Evolutionary conservation across 2,329 filamentous ascomycete genomes (phyloP).

Genomic region (Microsporum ferrugineum): DNA sequence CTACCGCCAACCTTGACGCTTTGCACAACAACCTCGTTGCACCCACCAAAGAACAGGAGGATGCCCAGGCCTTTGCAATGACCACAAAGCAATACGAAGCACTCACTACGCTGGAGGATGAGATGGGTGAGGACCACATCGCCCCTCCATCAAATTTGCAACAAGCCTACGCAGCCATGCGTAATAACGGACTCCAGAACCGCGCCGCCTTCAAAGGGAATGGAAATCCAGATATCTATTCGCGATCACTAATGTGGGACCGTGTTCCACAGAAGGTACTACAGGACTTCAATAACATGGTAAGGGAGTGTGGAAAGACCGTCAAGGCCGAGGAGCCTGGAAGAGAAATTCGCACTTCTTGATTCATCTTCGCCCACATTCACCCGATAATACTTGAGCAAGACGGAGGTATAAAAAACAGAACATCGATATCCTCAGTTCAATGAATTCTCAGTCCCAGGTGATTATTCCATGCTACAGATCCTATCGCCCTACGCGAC

Average conservation of each 20-base stretch:
- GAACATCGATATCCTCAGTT: background rate
- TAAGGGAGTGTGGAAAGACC: conserved; percentile 52
- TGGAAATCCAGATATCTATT: conserved; percentile 72
- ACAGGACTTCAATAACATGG: conserved; percentile 81
- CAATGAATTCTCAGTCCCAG: background rate
- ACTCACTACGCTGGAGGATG: conserved; percentile 57
- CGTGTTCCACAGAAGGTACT: conserved; percentile 88
- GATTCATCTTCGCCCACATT: background rate
- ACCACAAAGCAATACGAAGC: conserved; percentile 81
- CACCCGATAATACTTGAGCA: background rate
- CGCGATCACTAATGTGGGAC: conserved; percentile 84
- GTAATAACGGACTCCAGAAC: conserved; percentile 55
- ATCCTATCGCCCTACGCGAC: background rate
- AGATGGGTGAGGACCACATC: conserved; percentile 25
- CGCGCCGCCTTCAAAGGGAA: conserved; percentile 35
- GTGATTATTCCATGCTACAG: background rate
- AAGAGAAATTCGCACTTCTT: conserved; percentile 11
- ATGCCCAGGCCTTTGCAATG: conserved; percentile 77
- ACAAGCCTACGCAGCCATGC: conserved; percentile 67
- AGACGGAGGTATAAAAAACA: background rate
- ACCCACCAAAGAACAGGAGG: conserved; percentile 72
- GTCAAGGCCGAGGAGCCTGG: conserved; percentile 24
- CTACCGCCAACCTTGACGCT: conserved; percentile 44
- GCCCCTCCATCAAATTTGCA: conserved; percentile 35
- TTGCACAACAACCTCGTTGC: conserved; percentile 58